Evolutionary conservation across 106 monocot genomes (phyloP).

Genomic region (Phalaenopsis equestris): DNA sequence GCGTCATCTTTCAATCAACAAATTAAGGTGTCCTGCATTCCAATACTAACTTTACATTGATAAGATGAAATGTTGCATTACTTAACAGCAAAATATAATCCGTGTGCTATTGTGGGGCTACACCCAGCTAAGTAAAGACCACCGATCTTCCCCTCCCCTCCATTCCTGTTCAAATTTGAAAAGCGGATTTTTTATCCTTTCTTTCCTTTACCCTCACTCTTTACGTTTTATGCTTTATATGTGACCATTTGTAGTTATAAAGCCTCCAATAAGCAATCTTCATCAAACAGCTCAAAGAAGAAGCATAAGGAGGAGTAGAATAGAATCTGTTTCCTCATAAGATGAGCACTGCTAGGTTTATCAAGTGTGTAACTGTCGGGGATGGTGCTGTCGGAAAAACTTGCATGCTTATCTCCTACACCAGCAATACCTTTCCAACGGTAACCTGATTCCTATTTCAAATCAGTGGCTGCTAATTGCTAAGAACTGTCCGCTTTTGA

Average conservation of each 20-base stretch:
- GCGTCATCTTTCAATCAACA: no score
- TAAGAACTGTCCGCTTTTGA: neutral
- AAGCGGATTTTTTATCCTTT: no score
- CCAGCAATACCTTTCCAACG: conserved; percentile 35
- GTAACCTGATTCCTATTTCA: conserved; percentile 12
- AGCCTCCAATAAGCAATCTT: neutral
- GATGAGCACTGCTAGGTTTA: conserved; percentile 79
- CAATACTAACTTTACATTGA: no score
- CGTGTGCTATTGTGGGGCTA: no score
- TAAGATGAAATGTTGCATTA: no score
- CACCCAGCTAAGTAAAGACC: no score
- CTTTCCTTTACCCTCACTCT: neutral
- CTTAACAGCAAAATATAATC: no score
- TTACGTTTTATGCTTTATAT: neutral
- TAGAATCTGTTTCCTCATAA: neutral
- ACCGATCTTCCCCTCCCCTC: no score
- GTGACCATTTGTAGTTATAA: neutral
- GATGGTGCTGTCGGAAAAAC: conserved; percentile 94
- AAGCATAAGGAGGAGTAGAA: neutral
- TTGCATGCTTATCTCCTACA: conserved; percentile 69
- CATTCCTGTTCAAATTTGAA: no score
- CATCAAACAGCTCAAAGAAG: neutral
- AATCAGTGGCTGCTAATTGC: neutral
- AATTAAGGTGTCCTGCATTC: no score
- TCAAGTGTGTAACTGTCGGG: conserved; percentile 81